Evolutionary conservation across 139 green algal species (phyloP), one percentile per base, ranked within the genome.

Genomic region (Tetradesmus obliquus): DNA sequence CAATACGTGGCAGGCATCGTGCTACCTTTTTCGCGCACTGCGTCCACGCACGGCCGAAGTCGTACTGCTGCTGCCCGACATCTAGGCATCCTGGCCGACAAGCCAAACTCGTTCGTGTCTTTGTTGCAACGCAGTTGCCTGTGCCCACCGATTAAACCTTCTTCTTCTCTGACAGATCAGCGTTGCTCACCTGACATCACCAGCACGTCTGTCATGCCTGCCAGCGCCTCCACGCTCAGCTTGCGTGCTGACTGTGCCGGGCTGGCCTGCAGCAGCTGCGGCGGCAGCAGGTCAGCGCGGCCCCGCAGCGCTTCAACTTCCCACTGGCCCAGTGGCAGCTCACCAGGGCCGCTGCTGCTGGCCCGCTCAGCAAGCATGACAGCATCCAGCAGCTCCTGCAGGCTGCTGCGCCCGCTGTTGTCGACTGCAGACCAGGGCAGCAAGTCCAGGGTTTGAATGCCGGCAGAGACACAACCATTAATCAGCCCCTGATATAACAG

Each of bases 311-410:
- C 83, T 45, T 93, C 69, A 9, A 95, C 94, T 89, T 96, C 96
- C 96, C 96, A 97, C 89, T 97, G 89, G 2, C 92, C 93, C 32
- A 97, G 82, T 3, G 95, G 95, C 22, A 84, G 76, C 55, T 97
- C 95, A 2, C 53, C 88, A 54, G 76, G n/a, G n/a, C 72, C 79
- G 32, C 88, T 91, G 76, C 88, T 91, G 71, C 88, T 91, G 79
- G 62, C 84, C 9, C 88, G 91, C 55, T 95, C 93, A 3, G 92
- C 91, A 71, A 88, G 82, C 8, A 22, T 86, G 1, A 95, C 86
- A 3, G 91, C 91, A 10, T 91, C 84, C 57, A 94, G 84, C 90
- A 95, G 60, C 22, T 93, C 83, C 5, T 79, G 86, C 83, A 62
- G 20, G 55, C 84, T 92, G 93, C 24, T 92, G 84, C 76, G 55